A percentile compares a stretch with the other conserved stretches of the same genome.
Conservation (phyloP, 2,329 filamentous ascomycete genomes). For the Cladosporium velox region DNA sequence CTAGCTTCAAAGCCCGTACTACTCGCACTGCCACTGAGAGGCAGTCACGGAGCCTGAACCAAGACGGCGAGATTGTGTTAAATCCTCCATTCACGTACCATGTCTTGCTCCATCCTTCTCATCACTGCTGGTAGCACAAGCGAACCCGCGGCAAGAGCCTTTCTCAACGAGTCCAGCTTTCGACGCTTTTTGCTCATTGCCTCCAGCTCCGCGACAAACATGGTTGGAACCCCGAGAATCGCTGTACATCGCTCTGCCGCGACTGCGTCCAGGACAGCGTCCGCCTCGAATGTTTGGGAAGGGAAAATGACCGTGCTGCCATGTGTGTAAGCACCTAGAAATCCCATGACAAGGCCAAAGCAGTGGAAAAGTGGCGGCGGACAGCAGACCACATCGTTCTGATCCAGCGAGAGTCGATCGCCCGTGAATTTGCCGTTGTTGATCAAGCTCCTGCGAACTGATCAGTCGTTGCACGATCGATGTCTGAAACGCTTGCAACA, state of each 20-base stretch:
- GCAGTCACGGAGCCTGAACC: no score
- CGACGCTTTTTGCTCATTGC: constrained; percentile 30
- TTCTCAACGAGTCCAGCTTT: constrained; percentile 41
- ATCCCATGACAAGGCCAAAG: constrained; percentile 76
- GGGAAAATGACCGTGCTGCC: constrained; percentile 77
- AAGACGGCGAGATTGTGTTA: no score
- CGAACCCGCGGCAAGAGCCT: constrained; percentile 68
- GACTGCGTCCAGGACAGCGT: constrained; percentile 66
- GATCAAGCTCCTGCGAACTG: constrained; percentile 31
- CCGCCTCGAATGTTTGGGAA: constrained; percentile 70
- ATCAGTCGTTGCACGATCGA: background rate
- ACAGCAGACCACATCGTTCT: constrained; percentile 72
- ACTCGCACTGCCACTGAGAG: no score
- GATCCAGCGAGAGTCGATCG: constrained; percentile 69
- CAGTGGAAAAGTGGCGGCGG: constrained; percentile 84
- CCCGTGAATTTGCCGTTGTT: constrained; percentile 46
- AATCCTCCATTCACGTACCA: constrained; percentile 38
- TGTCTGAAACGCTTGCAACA: background rate
- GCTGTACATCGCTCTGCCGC: constrained; percentile 59
- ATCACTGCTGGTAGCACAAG: constrained; percentile 75
- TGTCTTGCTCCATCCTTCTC: constrained; percentile 67
- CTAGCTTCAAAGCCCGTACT: no score
- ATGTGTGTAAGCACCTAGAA: constrained; percentile 72
- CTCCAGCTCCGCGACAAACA: constrained; percentile 70
- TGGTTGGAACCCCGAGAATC: constrained; percentile 78